phyloP scores from a whole-genome alignment of 441 rosid genomes.

The Populus hybrid region DNA sequence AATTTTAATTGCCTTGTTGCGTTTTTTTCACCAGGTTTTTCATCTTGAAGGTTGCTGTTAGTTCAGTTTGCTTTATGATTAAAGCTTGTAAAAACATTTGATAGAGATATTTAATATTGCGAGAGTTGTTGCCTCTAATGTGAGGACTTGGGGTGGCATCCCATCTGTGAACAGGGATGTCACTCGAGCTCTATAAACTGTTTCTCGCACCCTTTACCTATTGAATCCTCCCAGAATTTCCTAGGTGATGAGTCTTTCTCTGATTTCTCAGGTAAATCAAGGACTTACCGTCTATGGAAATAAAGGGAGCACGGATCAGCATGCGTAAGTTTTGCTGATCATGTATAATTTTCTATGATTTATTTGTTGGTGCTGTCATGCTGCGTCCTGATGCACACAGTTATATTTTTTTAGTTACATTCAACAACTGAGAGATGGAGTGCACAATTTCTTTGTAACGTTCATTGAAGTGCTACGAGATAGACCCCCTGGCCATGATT shows the following conservation, averaged over 20 bases:
- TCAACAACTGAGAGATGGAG: constrained; percentile 98
- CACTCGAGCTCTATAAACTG: not conserved
- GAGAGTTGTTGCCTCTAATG: not conserved
- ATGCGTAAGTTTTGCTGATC: constrained; percentile 64
- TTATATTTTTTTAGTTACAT: constrained; percentile 56
- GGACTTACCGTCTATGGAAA: constrained; percentile 94
- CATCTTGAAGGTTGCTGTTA: not conserved
- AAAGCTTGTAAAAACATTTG: not conserved
- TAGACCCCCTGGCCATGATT: constrained; percentile 98
- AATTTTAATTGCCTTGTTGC: not conserved
- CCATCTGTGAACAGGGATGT: not conserved
- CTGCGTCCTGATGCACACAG: constrained; percentile 4
- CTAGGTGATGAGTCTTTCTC: not conserved
- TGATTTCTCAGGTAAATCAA: constrained; percentile 41
- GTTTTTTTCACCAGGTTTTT: not conserved
- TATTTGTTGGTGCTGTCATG: constrained; percentile 2
- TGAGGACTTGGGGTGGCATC: not conserved
- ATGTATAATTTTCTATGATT: constrained; percentile 3
- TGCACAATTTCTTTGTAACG: constrained; percentile 91
- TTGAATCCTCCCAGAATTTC: not conserved
- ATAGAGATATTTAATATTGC: not conserved
- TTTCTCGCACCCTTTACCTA: not conserved
- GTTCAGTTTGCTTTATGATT: not conserved
- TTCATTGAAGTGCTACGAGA: constrained; percentile 94
- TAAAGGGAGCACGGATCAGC: constrained; percentile 99